Evolutionary conservation across 148 eudicot species (phyloP).

Genomic region (Silene uniflora): DNA sequence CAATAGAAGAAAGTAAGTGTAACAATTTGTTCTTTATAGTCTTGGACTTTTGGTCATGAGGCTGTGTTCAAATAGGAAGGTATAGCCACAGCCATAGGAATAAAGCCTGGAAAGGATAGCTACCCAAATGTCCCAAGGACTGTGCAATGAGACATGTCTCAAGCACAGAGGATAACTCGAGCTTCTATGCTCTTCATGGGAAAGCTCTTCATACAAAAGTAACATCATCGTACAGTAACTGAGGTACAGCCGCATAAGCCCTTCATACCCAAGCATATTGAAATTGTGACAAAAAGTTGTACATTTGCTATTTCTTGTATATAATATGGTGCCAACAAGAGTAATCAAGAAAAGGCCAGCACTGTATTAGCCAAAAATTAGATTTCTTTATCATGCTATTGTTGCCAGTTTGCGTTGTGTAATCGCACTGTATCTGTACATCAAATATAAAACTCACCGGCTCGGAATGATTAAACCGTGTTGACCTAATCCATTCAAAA

Average conservation of each 20-base stretch:
- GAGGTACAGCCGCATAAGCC: background rate
- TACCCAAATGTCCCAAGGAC: background rate
- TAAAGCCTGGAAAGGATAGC: background rate
- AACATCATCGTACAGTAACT: background rate
- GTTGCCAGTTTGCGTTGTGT: background rate
- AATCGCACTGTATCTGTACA: background rate
- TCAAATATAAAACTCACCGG: background rate
- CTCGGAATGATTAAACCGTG: background rate
- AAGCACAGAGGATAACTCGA: background rate
- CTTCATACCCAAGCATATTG: background rate
- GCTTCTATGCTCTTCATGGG: background rate
- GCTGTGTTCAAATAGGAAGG: background rate
- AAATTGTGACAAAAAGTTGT: background rate
- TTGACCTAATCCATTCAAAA: background rate
- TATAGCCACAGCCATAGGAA: background rate
- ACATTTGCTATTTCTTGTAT: too few relatives aligned
- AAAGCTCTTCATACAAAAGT: background rate
- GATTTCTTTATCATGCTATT: background rate
- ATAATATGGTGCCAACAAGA: too few relatives aligned
- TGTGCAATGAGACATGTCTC: background rate
- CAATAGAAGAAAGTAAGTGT: background rate
- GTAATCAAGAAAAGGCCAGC: too few relatives aligned
- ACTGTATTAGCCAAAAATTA: background rate
- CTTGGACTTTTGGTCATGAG: background rate
- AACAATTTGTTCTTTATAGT: background rate